Base-by-base conservation (phyloP, 1,139 yeast species). In the Suhomyces chickasaworum region DNA sequence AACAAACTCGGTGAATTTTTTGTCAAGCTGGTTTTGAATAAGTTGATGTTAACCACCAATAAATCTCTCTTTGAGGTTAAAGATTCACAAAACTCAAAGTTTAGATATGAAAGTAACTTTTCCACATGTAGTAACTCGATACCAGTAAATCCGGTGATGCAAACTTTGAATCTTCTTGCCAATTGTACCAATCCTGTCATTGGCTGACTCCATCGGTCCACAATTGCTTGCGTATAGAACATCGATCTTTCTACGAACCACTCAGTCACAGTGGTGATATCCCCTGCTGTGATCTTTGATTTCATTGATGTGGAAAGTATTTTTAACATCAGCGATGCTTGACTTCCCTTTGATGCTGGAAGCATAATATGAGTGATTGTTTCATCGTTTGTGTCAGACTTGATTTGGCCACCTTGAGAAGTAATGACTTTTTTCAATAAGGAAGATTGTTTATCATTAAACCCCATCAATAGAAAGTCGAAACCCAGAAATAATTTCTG, bases 231-330 rank as follows among this genome's bases (percentile, higher is more conserved):
- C 38, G 78, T 77, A 57, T 86, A 85, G 62, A 78, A 85, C 27
- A 90, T 69, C 27, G 89, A 79, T 49, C 97, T 66, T 63, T 91
- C 98, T 22, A 91, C 68, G 55, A 87, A 85, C 91, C 96, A 89
- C 64, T 91, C 97, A 1, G 96, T 86, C 2, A 81, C 79, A 2
- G 73, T 58, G 30, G 57, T 56, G 16, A 68, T 59, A 3, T 55
- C 54, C 4, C 66, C 64, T 35, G 52, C 53, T 29, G 61, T 57
- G 23, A 70, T 59, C 20, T 56, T 56, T 18, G 53, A 46, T 39
- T 60, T 65, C 10, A 59, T 50, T 3, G 51, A 30, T 3, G 54
- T 29, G 2, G 74, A 63, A 16, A 69, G 56, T n/a, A 56, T 54
- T 30, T 61, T 61, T 31, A 69, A 57, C 56, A 64, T 57, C 25